A percentile compares a stretch with the other conserved stretches of the same genome.
phyloP scores from a whole-genome alignment of 768 basidiomycete species.

The Suillus discolor region DNA sequence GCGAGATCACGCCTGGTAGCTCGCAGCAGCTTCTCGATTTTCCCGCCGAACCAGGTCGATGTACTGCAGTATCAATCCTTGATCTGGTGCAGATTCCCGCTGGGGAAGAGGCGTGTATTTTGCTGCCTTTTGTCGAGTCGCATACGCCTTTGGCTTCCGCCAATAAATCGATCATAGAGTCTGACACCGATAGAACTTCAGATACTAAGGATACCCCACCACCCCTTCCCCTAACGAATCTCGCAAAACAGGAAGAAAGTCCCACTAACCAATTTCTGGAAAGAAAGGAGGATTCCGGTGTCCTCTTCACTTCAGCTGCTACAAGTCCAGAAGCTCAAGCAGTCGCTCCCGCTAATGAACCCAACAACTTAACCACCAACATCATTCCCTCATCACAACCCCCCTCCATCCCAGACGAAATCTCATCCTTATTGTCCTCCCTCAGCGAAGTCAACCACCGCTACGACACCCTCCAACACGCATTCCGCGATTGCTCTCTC shows the following conservation, averaged over 20 bases:
- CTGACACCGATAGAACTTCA: background rate
- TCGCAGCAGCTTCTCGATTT: background rate
- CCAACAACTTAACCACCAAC: background rate
- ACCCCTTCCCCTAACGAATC: no score
- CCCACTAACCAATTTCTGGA: background rate
- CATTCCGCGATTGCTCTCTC: constrained; percentile 71
- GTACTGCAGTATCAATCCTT: background rate
- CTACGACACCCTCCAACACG: constrained; percentile 61
- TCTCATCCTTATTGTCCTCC: constrained; percentile 46
- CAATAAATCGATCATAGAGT: background rate
- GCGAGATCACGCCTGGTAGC: background rate
- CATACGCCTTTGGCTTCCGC: background rate
- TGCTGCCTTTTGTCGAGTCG: background rate
- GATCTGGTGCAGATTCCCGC: background rate
- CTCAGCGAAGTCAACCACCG: constrained; percentile 49
- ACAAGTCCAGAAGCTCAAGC: background rate
- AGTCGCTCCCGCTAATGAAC: background rate
- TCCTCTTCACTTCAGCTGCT: background rate
- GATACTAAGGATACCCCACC: background rate
- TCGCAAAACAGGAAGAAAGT: background rate
- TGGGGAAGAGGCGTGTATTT: background rate
- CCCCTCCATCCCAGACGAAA: background rate
- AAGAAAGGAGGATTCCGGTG: background rate
- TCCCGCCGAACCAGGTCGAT: background rate
- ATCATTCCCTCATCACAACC: background rate